Evolutionary conservation across 2,329 filamentous ascomycete genomes (phyloP), one percentile per base, ranked within the genome.

Genomic region (Penicillium sumatraense): DNA sequence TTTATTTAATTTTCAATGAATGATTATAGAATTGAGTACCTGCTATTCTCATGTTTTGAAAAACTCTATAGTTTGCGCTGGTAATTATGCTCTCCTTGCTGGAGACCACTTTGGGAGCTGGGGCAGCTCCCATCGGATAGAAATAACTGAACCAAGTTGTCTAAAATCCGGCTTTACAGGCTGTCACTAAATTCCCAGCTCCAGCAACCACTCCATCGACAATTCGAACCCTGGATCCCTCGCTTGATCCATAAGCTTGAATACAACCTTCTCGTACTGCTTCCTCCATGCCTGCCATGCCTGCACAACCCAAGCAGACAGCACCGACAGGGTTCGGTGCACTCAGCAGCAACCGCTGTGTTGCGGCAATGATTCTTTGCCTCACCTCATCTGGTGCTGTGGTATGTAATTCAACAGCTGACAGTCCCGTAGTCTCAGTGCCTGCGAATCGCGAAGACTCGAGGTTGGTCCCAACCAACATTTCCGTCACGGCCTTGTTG

Each of bases 221-320:
- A 58, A 97, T 86, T 66, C 83, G 83, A 3, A 96, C 78, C 23
- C 78, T 76, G 51, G 78, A 74, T 0, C 84, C 89, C 42, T 80
- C 79, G 10, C 81, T 75, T n/a, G 80, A 72, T 1, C 89, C 89
- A 53, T 88, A 80, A 47, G 84, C 80, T 54, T 89, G 85, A 0
- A 83, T 67, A 31, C 89, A 89, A 1, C 88, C 88, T 40, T 83
- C 81, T 29, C 88, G 82, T 35, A 97, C 91, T 55, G 88, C 88
- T 36, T 85, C 80, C 64, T 95, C 89, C 75, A 97, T 82, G 0
- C 92, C 93, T 1, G 88, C 87, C 93, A 97, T 96, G 0, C 92
- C 93, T 2, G 90, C 93, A 71, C 93, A 97, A 0, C 93, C 93
- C 78, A 97, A 83, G 67, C 91, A 89, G 7, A 97, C 84, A 21